These are phyloP conservation scores for Arthonia radiata DNA, from an alignment of 495 filamentous ascomycete genomes.

Conservation along the genomic window DNA sequence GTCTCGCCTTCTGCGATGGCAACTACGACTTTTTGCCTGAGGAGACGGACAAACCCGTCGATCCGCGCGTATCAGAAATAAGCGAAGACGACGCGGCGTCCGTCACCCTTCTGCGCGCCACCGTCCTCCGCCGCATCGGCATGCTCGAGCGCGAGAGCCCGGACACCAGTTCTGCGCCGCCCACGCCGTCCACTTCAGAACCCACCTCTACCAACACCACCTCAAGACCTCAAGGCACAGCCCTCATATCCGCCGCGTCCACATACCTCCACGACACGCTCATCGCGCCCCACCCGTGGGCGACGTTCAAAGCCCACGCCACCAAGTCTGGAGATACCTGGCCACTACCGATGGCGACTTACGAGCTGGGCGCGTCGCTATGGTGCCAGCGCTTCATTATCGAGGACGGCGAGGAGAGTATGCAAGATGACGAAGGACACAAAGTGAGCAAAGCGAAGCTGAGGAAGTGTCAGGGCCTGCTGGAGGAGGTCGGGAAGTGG, in stretches of 20 bases:
- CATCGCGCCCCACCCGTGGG: too few species aligned
- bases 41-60: conserved; percentile 38
- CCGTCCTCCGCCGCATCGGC: conserved; percentile 35
- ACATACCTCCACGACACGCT: conserved; percentile 6
- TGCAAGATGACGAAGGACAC: conserved; percentile 8
- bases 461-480: conserved; percentile 40
- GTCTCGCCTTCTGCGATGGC: conserved; percentile 12
- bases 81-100: conserved; percentile 56
- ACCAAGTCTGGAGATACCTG: conserved; percentile 1
- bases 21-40: conserved; percentile 44
- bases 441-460: conserved; percentile 26
- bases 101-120: conserved; percentile 37
- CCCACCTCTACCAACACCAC: conserved; percentile 32
- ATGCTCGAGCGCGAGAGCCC: conserved; percentile 36
- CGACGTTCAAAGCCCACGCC: too few species aligned
- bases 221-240: background rate
- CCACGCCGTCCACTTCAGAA: conserved; percentile 48
- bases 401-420: conserved; percentile 2
- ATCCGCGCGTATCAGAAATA: conserved; percentile 38
- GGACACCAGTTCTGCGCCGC: conserved; percentile 34
- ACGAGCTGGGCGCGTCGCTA: conserved; percentile 3
- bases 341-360: conserved; percentile 2
- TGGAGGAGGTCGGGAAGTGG: conserved; percentile 63
- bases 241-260: background rate
- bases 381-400: too few species aligned